These are phyloP conservation scores for Pleodorina starrii DNA, from an alignment of 139 green algal genomes.

Conservation along the genomic window DNA sequence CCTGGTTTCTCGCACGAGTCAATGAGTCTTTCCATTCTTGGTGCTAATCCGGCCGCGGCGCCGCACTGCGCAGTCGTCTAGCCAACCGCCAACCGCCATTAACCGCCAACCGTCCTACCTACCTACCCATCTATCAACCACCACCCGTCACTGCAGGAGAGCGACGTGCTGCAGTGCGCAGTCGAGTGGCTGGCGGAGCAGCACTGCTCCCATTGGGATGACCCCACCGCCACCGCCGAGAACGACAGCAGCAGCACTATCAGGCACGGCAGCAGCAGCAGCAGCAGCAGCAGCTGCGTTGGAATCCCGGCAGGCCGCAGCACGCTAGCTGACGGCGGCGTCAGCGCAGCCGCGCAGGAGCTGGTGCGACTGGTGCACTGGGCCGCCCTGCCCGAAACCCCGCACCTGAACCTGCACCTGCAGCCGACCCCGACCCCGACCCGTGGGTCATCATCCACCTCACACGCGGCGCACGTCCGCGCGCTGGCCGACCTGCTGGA, in stretches of 20 bases:
- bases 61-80: too few species aligned
- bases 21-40: too few species aligned
- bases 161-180: slow-evolving; percentile 22
- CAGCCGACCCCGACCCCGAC: too few species aligned
- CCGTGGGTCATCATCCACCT: background rate
- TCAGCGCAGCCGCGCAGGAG: background rate
- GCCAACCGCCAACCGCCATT: too few species aligned
- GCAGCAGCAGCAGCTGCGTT: background rate
- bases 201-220: background rate
- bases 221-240: background rate
- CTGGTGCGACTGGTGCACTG: slow-evolving; percentile 1
- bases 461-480: background rate
- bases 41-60: too few species aligned
- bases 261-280: background rate
- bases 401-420: background rate
- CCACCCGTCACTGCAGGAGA: too few species aligned
- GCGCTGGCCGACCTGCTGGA: slow-evolving; percentile 6
- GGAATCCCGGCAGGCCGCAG: background rate
- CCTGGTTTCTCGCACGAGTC: too few species aligned
- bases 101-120: too few species aligned
- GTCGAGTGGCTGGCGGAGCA: slow-evolving; percentile 29
- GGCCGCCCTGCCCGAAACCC: background rate
- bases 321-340: too few species aligned
- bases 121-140: too few species aligned
- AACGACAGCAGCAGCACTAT: background rate